Evolutionary conservation across 768 basidiomycete species (phyloP), one percentile per base, ranked within the genome.

Genomic region (Suillus weaverae): DNA sequence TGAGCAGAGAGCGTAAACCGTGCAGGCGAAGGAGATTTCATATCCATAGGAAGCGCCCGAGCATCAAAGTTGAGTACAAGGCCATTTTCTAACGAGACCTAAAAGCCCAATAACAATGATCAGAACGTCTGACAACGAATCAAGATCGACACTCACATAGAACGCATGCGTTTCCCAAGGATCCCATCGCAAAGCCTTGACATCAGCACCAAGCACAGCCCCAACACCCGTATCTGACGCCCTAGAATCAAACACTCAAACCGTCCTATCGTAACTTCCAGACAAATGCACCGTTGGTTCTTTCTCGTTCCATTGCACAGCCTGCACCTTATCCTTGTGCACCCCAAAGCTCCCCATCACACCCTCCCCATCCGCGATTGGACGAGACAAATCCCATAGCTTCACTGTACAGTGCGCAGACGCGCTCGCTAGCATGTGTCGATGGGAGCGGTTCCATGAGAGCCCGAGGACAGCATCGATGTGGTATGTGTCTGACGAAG

Each of bases 71-170:
- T 91, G 67, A 98, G 82, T 18, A 99, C 92, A 5, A 95, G 81
- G 16, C 97, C 97, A 70, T 97, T 97, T 78, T 99, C 97, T 26
- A 98, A 83, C 1, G 95, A 92, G 32, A 97, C 94, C 94, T 97
- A 5, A n/a, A 6, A 39, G 62, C 2, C 59, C 60, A 26, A 64
- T 62, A 64, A 68, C 22, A 2, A 32, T 48, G 20, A 18, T 14
- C 43, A 10, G 35, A 57, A 26, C 11, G 33, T 54, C 48, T 20
- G n/a, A 9, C 16, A 46, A 53, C 18, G 30, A 10, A 64, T 50
- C 61, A 59, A 38, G 38, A 26, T 26, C 2, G 6, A 5, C 14
- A 76, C 91, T 67, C 68, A 95, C 95, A 72, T 93, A 97, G 80
- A 97, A 97, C 2, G 86, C 85, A 67, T 89, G 85, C 6, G 84